Conservation (phyloP, 1,284 basidiomycete species). For the Heterobasidion parviporum region DNA sequence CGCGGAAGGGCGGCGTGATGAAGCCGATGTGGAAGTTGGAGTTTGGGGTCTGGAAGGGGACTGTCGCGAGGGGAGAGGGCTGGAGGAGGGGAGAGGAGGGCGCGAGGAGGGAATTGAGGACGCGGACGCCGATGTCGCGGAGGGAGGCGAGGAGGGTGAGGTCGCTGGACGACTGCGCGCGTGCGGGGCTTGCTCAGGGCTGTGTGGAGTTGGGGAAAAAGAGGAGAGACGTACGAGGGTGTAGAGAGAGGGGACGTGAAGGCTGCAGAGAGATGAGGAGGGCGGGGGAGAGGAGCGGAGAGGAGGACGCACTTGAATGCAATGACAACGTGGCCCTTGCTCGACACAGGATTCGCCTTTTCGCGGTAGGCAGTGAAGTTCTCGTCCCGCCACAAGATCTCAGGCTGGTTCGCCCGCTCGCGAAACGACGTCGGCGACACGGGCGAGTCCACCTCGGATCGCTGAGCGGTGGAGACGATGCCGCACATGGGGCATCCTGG, state of each 20-base stretch:
- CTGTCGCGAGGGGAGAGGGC: slow-evolving; percentile 11
- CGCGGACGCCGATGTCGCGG: slow-evolving; percentile 46
- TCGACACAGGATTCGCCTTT: slow-evolving; percentile 57
- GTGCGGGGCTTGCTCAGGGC: not conserved
- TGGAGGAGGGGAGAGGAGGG: slow-evolving; percentile 21
- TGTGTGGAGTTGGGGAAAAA: not conserved
- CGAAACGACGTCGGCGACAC: slow-evolving; percentile 34
- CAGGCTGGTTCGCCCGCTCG: slow-evolving; percentile 34
- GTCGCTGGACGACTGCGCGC: slow-evolving; percentile 58
- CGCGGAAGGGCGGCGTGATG: slow-evolving; percentile 66
- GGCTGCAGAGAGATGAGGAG: slow-evolving; percentile 26
- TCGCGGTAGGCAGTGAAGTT: slow-evolving; percentile 70
- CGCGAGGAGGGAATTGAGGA: slow-evolving; percentile 41
- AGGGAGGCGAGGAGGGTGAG: slow-evolving; percentile 60
- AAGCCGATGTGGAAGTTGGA: slow-evolving; percentile 56
- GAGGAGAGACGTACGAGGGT: slow-evolving; percentile 41
- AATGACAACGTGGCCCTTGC: slow-evolving; percentile 59
- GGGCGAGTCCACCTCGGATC: slow-evolving; percentile 33
- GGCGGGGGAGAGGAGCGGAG: slow-evolving; percentile 2
- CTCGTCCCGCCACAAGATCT: slow-evolving; percentile 65
- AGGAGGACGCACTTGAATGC: slow-evolving; percentile 59
- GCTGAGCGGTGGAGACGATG: slow-evolving; percentile 51
- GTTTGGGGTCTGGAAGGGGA: slow-evolving; percentile 9
- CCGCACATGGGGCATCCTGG: slow-evolving; percentile 68
- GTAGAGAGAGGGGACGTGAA: slow-evolving; percentile 72